A percentile compares a stretch with the other conserved stretches of the same genome.
These are phyloP conservation scores for Epithele typhae DNA, from an alignment of 768 basidiomycete species.

Conservation along the genomic window DNA sequence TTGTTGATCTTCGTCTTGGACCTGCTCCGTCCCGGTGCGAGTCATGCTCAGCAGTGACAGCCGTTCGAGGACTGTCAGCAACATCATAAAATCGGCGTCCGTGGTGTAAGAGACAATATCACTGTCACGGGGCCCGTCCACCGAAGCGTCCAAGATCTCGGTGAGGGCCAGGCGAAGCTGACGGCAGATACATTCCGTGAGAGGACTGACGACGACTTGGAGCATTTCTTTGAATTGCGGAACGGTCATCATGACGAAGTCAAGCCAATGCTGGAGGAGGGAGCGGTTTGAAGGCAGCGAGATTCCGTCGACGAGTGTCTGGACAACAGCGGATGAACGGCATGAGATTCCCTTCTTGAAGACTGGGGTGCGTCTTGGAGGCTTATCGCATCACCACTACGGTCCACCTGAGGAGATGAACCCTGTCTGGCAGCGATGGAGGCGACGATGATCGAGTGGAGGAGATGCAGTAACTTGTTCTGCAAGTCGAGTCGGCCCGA, in stretches of 20 bases:
- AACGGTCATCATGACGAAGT: slow-evolving; percentile 89
- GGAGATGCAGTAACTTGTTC: slow-evolving; percentile 87
- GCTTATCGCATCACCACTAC: slow-evolving; percentile 5
- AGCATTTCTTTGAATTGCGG: slow-evolving; percentile 78
- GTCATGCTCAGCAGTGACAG: slow-evolving; percentile 71
- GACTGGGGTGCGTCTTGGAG: slow-evolving; percentile 6
- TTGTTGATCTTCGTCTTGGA: slow-evolving; percentile 53
- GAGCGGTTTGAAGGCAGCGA: slow-evolving; percentile 63
- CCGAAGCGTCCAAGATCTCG: slow-evolving; percentile 47
- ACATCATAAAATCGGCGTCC: slow-evolving; percentile 80
- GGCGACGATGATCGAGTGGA: slow-evolving; percentile 80
- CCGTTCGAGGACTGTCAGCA: slow-evolving; percentile 81
- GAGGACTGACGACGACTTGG: slow-evolving; percentile 60
- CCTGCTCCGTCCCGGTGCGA: slow-evolving; percentile 44
- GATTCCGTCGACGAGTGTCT: slow-evolving; percentile 80
- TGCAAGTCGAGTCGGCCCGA: slow-evolving; percentile 73
- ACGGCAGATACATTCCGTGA: slow-evolving; percentile 75
- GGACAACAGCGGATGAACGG: slow-evolving; percentile 71
- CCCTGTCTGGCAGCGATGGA: slow-evolving; percentile 38
- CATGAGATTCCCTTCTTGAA: slow-evolving; percentile 36
- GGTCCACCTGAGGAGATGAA: slow-evolving; percentile 5
- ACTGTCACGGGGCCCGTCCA: slow-evolving; percentile 30
- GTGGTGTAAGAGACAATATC: slow-evolving; percentile 52
- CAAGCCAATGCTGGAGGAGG: slow-evolving; percentile 92
- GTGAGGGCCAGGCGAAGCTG: slow-evolving; percentile 57